Percentiles rank a stretch among this genome's conserved stretches.
These are phyloP conservation scores for Phaeodactylum tricornutum DNA, from an alignment of 108 stramenopile genomes.

Conservation along the genomic window DNA sequence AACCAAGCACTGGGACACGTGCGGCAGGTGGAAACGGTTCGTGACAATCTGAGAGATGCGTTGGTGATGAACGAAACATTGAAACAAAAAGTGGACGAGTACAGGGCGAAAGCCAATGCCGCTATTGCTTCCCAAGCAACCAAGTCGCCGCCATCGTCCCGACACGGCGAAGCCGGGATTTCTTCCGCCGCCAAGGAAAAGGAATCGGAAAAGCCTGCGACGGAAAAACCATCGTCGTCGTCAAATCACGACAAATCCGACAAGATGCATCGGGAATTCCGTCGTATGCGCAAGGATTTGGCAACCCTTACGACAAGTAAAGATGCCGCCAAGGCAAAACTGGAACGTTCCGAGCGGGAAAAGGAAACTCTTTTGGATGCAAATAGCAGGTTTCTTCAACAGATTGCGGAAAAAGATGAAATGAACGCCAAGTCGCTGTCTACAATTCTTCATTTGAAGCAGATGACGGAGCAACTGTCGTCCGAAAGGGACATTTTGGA, in stretches of 20 bases:
- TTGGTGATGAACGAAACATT: constrained; percentile 58
- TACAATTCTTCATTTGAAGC: constrained; percentile 75
- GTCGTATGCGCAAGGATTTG: constrained; percentile 58
- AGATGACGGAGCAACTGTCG: constrained; percentile 56
- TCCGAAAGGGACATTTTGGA: constrained; percentile 62
- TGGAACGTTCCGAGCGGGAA: constrained; percentile 69
- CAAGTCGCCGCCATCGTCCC: not conserved
- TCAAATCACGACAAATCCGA: constrained; percentile 28
- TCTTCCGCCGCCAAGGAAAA: not conserved
- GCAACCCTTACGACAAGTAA: constrained; percentile 53
- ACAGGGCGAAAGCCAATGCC: constrained; percentile 56
- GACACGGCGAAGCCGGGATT: not conserved
- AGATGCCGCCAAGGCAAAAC: constrained; percentile 66
- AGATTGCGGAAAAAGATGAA: constrained; percentile 79
- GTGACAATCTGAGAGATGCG: constrained; percentile 54
- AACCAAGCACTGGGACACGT: constrained; percentile 78
- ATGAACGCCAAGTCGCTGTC: constrained; percentile 83
- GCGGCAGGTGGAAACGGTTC: constrained; percentile 49
- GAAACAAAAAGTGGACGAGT: constrained; percentile 55
- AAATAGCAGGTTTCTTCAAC: constrained; percentile 61
- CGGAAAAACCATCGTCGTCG: constrained; percentile 8
- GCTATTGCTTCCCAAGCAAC: constrained; percentile 7
- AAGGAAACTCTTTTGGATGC: constrained; percentile 49
- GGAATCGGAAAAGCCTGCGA: not conserved
- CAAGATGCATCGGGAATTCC: constrained; percentile 52